phyloP scores from a whole-genome alignment of 176 grass and related monocot genomes.

The Rhynchospora tenuis region DNA sequence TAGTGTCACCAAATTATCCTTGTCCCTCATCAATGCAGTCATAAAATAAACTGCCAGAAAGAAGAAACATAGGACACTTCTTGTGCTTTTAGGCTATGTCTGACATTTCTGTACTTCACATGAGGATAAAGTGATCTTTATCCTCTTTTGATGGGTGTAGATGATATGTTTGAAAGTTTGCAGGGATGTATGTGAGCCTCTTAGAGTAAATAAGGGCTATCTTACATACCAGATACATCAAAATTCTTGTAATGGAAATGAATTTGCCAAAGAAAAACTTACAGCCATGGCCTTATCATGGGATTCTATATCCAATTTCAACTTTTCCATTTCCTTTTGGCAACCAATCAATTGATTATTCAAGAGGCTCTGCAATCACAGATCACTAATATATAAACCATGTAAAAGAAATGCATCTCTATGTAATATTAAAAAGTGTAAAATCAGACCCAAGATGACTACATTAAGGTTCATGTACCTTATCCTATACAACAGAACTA shows the following conservation, averaged over 20 bases:
- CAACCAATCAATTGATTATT: constrained; percentile 37
- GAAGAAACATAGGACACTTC: neutral
- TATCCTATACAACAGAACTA: neutral
- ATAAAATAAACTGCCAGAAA: neutral
- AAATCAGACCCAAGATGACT: neutral
- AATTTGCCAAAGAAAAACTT: constrained; percentile 4
- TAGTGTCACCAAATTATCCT: neutral
- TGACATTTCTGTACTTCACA: neutral
- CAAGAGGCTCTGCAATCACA: constrained; percentile 50
- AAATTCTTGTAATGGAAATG: neutral
- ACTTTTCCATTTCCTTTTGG: constrained; percentile 38
- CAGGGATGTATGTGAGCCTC: neutral
- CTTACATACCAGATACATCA: neutral
- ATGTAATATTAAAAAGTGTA: neutral
- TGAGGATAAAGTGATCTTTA: neutral
- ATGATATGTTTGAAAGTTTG: neutral
- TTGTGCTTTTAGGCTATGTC: neutral
- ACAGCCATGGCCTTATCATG: constrained; percentile 47
- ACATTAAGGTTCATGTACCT: neutral
- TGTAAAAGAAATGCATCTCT: neutral
- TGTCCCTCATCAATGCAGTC: neutral
- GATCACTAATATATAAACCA: neutral
- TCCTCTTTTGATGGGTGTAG: neutral
- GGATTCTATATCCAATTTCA: constrained; percentile 41
- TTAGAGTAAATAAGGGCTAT: neutral